Conservation (phyloP, 805 yeast genomes). For the Ogataea haglerorum region DNA sequence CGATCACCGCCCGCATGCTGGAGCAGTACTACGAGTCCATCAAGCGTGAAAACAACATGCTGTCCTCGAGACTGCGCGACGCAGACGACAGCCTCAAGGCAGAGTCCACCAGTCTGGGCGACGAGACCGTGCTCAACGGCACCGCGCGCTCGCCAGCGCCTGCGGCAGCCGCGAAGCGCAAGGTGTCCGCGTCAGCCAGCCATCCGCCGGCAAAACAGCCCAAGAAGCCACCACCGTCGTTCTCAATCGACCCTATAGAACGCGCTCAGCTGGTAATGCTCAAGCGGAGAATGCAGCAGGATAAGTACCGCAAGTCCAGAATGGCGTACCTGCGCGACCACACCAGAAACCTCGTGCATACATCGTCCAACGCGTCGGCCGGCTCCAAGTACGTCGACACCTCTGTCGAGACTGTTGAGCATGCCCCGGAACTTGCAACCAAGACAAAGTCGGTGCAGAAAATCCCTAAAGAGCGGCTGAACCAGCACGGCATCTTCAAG, state of each 20-base stretch:
- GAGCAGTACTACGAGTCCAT: slow-evolving; percentile 27
- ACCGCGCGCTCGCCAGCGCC: background rate
- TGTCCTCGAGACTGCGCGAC: slow-evolving; percentile 18
- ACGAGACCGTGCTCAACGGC: slow-evolving; percentile 2
- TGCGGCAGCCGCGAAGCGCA: slow-evolving; percentile 2
- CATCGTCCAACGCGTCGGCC: slow-evolving; percentile 9
- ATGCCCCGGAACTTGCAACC: slow-evolving; percentile 9
- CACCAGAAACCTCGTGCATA: slow-evolving; percentile 25
- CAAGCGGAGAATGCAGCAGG: slow-evolving; percentile 39
- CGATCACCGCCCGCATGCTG: slow-evolving; percentile 28
- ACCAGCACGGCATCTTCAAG: slow-evolving; percentile 26
- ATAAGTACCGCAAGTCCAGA: slow-evolving; percentile 46
- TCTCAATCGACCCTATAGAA: slow-evolving; percentile 31
- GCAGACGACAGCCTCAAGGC: slow-evolving; percentile 10
- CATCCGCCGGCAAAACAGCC: background rate
- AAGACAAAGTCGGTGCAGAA: background rate
- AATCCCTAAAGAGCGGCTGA: slow-evolving; percentile 23
- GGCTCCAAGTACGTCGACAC: slow-evolving; percentile 22
- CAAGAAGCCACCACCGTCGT: slow-evolving; percentile 3
- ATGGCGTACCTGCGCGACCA: slow-evolving; percentile 38
- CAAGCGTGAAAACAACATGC: slow-evolving; percentile 20
- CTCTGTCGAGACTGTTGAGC: slow-evolving; percentile 21
- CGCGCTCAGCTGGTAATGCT: slow-evolving; percentile 31
- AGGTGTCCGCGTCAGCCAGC: background rate
- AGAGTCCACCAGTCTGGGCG: slow-evolving; percentile 13